Base-by-base conservation (phyloP, 768 basidiomycete genomes). In the Imleria badia region DNA sequence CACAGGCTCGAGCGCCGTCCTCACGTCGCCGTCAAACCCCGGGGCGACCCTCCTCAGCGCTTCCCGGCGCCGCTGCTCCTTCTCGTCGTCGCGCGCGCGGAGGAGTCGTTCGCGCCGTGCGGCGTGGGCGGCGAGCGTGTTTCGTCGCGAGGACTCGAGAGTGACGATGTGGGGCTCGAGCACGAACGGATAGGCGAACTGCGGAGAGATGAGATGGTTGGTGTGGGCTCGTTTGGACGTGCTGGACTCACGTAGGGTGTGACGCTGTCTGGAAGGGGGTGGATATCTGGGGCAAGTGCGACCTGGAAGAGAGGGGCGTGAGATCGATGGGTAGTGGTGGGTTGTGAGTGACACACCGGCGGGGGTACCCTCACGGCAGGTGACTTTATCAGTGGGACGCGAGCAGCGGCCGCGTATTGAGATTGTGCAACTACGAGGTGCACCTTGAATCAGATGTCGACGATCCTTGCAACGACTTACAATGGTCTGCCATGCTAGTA, bases 171-270 rank as follows among this genome's bases (percentile, higher is more conserved):
- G 94, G 0, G 86, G 82, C 65, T 98, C 96, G 48, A 98, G 81
- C 4, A 94, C 89, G 77, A 93, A 98, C 2, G 96, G 95, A 65
- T 98, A 98, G 40, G 91, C 96, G 64, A 98, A 97, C 95, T 98
- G 67, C 6, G 40, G 15, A 41, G 3, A 31, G 34, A 50, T 15
- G n/a, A 14, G 47, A 48, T 30, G 11, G 44, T 58, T 29, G 48
- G 49, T 39, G 40, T 43, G 36, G 55, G 22, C 22, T 41, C 42
- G 52, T 6, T 41, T 38, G 48, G 11, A 39, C 48, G 6, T 30
- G 17, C 20, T 22, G 7, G 14, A 70, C 84, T 63, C 60, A 95
- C 96, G 68, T 98, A 98, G 58, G 91, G 82, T 2, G 84, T 85
- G 5, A 98, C 86, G 34, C 89, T 89, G 23, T 94, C 91, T 5